phyloP scores from a whole-genome alignment of 1,139 yeast species.

The Dujonia santamariae region DNA sequence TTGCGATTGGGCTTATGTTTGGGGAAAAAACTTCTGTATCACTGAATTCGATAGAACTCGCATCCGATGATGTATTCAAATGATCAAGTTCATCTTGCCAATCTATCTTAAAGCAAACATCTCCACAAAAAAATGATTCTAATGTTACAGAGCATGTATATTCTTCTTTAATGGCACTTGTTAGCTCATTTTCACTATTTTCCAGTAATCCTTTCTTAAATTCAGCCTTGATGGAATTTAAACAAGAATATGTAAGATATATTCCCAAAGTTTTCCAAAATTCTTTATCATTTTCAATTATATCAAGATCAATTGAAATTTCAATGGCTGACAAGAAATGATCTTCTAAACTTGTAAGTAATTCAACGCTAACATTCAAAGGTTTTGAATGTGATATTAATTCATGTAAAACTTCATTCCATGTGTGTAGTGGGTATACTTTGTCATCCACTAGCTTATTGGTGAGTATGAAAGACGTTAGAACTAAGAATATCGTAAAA shows the following conservation, averaged over 20 bases:
- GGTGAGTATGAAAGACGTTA: not conserved
- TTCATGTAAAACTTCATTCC: not conserved
- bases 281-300: not conserved
- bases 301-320: not conserved
- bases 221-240: not conserved
- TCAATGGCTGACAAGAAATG: constrained; percentile 1
- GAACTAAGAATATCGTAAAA: not conserved
- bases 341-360: not conserved
- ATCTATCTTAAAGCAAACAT: too few relatives aligned
- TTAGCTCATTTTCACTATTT: too few relatives aligned
- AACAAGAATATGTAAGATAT: not conserved
- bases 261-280: not conserved
- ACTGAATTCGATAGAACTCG: too few relatives aligned
- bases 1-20: too few relatives aligned
- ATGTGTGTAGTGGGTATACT: not conserved
- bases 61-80: too few relatives aligned
- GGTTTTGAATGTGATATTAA: not conserved
- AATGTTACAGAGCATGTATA: too few relatives aligned
- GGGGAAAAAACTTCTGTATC: too few relatives aligned
- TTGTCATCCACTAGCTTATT: constrained; percentile 1
- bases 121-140: too few relatives aligned
- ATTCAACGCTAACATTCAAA: not conserved
- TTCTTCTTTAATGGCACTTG: too few relatives aligned
- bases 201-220: too few relatives aligned
- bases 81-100: too few relatives aligned